Evolutionary conservation across 164 flowering plant genomes (phyloP), one percentile per base, ranked within the genome.

Genomic region (Amborella trichopoda): DNA sequence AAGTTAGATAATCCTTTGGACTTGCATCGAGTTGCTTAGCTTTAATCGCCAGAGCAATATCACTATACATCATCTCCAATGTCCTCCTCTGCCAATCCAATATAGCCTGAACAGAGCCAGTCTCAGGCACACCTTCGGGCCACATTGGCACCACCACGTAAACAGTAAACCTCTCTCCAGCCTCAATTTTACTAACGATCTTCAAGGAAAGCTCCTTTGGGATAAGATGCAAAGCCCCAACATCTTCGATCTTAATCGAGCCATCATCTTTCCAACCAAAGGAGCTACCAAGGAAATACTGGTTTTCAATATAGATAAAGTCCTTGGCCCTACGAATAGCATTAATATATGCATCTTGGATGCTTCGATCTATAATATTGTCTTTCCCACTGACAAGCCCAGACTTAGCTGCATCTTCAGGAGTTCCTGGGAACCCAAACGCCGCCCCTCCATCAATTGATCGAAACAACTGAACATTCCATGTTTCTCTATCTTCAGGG

Each of bases 371-470:
- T 36, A 83, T 71, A 53, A 70, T 68, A 52, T 63, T 62, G 26
- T 80, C 83, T 40, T 76, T 80, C 2, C 86, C 80, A 34, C 83
- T 74, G 17, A 76, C 58, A 18, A 83, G 79, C 3, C 94, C 94
- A 2, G 66, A 52, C 40, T 46, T 62, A 6, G 81, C 79, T 2
- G 86, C 89, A 6, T 64, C 85, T 37, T 72, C 76, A 3, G 85
- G 85, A 2, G 54, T 54, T 2, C 69, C 75, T 2, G 85, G 88
- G 49, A 83, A 80, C 11, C 78, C 94, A 54, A 72, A 70, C 19
- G 76, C 85, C 4, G 89, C 85, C 3, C 89, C 94, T 17, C 83
- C 85, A 54, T 83, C 94, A 37, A 83, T 83, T 9, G 94, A 83
- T 16, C 88, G 66, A 40, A 83, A 80, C 22, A 83, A 46, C 45